A percentile compares a stretch with the other conserved stretches of the same genome.
phyloP scores from a whole-genome alignment of 768 basidiomycete species.

The Cystobasidiopsis lactophilus region DNA sequence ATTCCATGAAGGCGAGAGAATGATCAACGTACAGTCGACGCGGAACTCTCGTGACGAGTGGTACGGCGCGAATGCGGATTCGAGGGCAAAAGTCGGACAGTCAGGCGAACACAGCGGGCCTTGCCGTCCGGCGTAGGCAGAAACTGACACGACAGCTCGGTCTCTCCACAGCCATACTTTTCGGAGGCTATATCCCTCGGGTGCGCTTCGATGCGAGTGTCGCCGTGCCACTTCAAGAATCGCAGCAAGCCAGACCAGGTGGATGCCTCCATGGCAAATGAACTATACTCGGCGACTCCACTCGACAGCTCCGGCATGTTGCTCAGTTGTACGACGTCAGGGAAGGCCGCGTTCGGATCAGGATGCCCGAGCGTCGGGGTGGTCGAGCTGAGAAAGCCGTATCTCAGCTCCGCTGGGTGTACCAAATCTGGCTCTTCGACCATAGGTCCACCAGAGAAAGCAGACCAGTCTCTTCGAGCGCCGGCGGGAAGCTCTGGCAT shows the following conservation, averaged over 20 bases:
- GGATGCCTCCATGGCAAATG: background rate
- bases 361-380: background rate
- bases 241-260: background rate
- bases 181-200: background rate
- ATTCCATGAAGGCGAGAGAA: too few species aligned
- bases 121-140: background rate
- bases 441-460: background rate
- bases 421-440: background rate
- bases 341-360: background rate
- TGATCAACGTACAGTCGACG: too few species aligned
- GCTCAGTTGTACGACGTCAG: background rate
- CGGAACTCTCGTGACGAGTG: background rate
- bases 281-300: background rate
- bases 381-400: background rate
- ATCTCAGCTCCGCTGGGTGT: background rate
- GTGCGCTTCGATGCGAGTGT: constrained; percentile 2
- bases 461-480: too few species aligned
- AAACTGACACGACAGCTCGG: background rate
- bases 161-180: background rate
- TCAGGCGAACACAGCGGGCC: background rate
- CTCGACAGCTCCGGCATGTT: background rate
- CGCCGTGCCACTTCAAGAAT: background rate
- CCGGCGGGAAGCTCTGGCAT: background rate
- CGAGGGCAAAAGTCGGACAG: background rate
- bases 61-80: too few species aligned